Evolutionary conservation across 83 land plant species (phyloP).

Genomic region (Isoetes engelmannii): DNA sequence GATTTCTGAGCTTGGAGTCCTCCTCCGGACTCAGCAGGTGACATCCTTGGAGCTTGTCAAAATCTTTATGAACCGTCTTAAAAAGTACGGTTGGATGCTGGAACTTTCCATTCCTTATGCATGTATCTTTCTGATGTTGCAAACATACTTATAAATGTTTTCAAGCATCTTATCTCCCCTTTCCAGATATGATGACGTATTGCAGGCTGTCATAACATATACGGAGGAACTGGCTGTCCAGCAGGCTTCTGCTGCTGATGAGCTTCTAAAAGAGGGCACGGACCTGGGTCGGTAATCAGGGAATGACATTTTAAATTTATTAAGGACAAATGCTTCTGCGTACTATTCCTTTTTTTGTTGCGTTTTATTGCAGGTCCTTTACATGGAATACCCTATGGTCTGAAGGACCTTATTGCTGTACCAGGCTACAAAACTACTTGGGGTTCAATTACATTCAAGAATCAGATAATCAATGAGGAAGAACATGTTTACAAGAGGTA

Average conservation of each 20-base stretch:
- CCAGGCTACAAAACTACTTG: constrained; percentile 73
- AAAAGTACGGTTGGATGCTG: constrained; percentile 1
- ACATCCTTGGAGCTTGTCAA: constrained; percentile 31
- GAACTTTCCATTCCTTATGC: too few relatives aligned
- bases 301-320: too few relatives aligned
- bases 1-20: constrained; percentile 25
- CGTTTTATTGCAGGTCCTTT: constrained; percentile 27
- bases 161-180: too few relatives aligned
- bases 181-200: constrained; percentile 22
- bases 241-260: constrained; percentile 31
- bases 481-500: constrained; percentile 77
- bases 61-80: constrained; percentile 22
- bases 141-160: too few relatives aligned
- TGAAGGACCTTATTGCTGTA: constrained; percentile 73
- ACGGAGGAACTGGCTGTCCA: constrained; percentile 27
- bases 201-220: constrained; percentile 29
- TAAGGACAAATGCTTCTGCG: background rate
- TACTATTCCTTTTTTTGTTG: background rate
- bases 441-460: constrained; percentile 56
- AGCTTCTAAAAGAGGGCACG: constrained; percentile 17
- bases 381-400: constrained; percentile 56
- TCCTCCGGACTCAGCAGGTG: constrained; percentile 24
- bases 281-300: constrained; percentile 16
- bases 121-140: too few relatives aligned
- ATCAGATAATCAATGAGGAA: constrained; percentile 60